phyloP scores from a whole-genome alignment of 225 moss, liverwort and hornwort species.

The Marchantia polymorpha region DNA sequence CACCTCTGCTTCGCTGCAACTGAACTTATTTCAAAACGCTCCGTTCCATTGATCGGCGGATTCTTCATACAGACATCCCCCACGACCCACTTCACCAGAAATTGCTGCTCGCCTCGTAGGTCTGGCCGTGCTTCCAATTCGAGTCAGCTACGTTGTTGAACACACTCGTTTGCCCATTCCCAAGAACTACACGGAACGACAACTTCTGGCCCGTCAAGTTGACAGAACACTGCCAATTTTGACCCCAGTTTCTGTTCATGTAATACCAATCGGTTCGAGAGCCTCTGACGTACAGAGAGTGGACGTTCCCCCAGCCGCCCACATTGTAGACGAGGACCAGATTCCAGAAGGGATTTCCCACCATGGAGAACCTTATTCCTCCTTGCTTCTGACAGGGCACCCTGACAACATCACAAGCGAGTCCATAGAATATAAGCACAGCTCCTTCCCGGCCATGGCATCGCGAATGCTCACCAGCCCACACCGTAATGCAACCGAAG shows the following conservation, averaged over 20 bases:
- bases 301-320: slow-evolving; percentile 4
- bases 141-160: neutral
- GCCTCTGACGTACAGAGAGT: neutral
- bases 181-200: slow-evolving; percentile 26
- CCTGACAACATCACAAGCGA: neutral
- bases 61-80: neutral
- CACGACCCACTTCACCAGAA: neutral
- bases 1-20: neutral
- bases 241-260: slow-evolving; percentile 37
- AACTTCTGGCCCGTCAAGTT: slow-evolving; percentile 18
- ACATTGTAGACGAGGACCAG: slow-evolving; percentile 11
- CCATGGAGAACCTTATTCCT: slow-evolving; percentile 12
- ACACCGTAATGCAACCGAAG: no score
- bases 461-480: no score
- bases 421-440: neutral
- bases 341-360: slow-evolving; percentile 11
- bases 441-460: neutral
- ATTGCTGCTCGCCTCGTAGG: slow-evolving; percentile 14
- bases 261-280: slow-evolving; percentile 8
- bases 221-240: slow-evolving; percentile 24
- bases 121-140: slow-evolving; percentile 26
- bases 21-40: neutral
- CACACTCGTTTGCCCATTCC: neutral
- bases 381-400: slow-evolving; percentile 12
- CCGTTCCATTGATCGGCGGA: neutral